Evolutionary conservation across 2,329 filamentous ascomycete genomes (phyloP).

Genomic region (Waltergamsia citrina): DNA sequence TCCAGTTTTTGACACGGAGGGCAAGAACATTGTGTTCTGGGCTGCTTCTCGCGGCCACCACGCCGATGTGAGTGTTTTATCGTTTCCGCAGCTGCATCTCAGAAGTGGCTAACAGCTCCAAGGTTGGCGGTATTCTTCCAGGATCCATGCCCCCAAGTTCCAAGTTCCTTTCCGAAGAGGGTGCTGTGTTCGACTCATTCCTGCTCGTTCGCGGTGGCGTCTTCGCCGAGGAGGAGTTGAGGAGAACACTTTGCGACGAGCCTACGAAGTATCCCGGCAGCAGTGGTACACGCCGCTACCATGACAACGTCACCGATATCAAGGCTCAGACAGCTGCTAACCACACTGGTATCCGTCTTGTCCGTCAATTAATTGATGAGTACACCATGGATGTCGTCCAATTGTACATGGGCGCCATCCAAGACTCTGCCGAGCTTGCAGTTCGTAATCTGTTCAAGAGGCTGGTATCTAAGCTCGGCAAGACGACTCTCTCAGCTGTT

Average conservation of each 20-base stretch:
- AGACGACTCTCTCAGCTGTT: slow-evolving; percentile 11
- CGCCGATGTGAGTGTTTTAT: slow-evolving; percentile 56
- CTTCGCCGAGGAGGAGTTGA: slow-evolving; percentile 73
- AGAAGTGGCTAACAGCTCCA: too few relatives aligned
- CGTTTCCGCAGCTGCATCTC: too few relatives aligned
- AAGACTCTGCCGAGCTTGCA: slow-evolving; percentile 26
- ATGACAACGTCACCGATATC: slow-evolving; percentile 77
- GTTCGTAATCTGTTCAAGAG: slow-evolving; percentile 12
- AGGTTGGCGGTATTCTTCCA: too few relatives aligned
- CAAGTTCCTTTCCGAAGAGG: slow-evolving; percentile 54
- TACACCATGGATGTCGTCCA: slow-evolving; percentile 64
- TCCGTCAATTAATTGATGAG: slow-evolving; percentile 60
- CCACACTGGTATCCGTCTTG: slow-evolving; percentile 74
- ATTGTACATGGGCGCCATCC: slow-evolving; percentile 37
- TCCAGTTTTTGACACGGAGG: slow-evolving; percentile 24
- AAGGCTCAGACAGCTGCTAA: slow-evolving; percentile 84
- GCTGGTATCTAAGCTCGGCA: slow-evolving; percentile 32
- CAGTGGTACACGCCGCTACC: slow-evolving; percentile 67
- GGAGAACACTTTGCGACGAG: slow-evolving; percentile 62
- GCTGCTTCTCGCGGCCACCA: slow-evolving; percentile 20
- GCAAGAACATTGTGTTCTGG: slow-evolving; percentile 15
- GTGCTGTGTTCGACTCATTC: slow-evolving; percentile 53
- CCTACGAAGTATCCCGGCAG: slow-evolving; percentile 68
- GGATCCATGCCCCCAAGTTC: slow-evolving; percentile 73
- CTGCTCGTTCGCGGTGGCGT: slow-evolving; percentile 67